Evolutionary conservation across 805 yeast genomes (phyloP).

Genomic region (Candida alai): DNA sequence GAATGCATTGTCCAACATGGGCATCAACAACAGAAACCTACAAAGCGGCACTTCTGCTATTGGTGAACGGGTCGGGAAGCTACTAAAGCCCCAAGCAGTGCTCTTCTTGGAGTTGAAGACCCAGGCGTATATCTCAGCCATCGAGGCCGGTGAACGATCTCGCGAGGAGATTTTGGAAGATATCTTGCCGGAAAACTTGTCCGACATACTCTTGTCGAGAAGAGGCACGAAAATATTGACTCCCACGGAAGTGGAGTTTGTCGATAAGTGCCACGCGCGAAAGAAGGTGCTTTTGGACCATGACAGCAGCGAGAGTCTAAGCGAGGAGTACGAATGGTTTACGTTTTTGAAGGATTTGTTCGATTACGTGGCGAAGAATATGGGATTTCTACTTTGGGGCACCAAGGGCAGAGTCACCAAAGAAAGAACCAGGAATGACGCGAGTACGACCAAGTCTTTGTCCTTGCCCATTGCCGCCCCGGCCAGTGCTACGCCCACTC

Average conservation of each 20-base stretch:
- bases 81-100: conserved; percentile 77
- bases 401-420: conserved; percentile 28
- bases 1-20: conserved; percentile 36
- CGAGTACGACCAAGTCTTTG: conserved; percentile 6
- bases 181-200: conserved; percentile 67
- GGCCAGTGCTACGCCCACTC: no score
- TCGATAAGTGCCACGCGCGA: conserved; percentile 68
- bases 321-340: conserved; percentile 82
- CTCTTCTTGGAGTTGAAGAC: conserved; percentile 86
- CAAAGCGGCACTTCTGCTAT: conserved; percentile 33
- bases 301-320: conserved; percentile 49
- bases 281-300: conserved; percentile 54
- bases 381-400: conserved; percentile 73
- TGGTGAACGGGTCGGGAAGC: conserved; percentile 47
- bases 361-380: conserved; percentile 72
- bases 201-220: conserved; percentile 37
- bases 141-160: conserved; percentile 60
- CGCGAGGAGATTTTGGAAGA: conserved; percentile 67
- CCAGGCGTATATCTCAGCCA: conserved; percentile 88
- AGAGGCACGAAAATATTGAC: conserved; percentile 44
- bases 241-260: conserved; percentile 77
- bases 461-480: no score
- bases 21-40: conserved; percentile 24
- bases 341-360: conserved; percentile 74
- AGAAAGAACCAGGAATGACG: conserved; percentile 9